These are phyloP conservation scores for Draba incana DNA, from an alignment of 345 rosid genomes.

Conservation along the genomic window DNA sequence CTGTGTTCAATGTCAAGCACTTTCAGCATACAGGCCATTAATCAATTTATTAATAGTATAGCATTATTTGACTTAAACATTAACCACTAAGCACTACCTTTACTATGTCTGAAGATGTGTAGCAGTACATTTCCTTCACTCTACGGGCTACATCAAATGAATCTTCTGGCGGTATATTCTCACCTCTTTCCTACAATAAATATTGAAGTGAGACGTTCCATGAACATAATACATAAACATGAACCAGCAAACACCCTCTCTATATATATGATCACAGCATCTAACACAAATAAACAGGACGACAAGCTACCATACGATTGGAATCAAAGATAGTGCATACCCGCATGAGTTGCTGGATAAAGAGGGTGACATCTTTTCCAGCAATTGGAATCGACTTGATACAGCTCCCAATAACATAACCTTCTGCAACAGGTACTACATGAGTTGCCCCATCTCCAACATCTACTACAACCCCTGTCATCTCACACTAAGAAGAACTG, in stretches of 20 bases:
- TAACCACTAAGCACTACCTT: constrained; percentile 57
- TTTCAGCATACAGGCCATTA: constrained; percentile 32
- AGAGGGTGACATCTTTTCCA: constrained; percentile 87
- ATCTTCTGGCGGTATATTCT: constrained; percentile 95
- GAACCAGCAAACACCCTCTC: constrained; percentile 5
- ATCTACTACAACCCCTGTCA: constrained; percentile 99
- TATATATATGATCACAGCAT: neutral
- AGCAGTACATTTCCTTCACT: constrained; percentile 92
- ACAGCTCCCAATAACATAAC: constrained; percentile 96
- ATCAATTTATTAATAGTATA: neutral
- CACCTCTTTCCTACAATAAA: constrained; percentile 89
- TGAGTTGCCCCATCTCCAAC: constrained; percentile 97
- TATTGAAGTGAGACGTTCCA: constrained; percentile 29
- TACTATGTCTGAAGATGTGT: constrained; percentile 93
- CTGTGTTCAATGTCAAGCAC: neutral
- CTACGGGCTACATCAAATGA: constrained; percentile 92
- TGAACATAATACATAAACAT: neutral
- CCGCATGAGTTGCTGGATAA: constrained; percentile 98
- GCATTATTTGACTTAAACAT: constrained; percentile 3
- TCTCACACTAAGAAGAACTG: constrained; percentile 80
- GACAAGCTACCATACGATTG: neutral
- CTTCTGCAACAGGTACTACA: constrained; percentile 98
- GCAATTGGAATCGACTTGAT: constrained; percentile 88
- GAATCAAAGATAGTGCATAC: no score
- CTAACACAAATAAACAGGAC: constrained; percentile 4